A percentile compares a stretch with the other conserved stretches of the same genome.
phyloP scores from a whole-genome alignment of 108 stramenopile genomes.

The Parmales sp. region DNA sequence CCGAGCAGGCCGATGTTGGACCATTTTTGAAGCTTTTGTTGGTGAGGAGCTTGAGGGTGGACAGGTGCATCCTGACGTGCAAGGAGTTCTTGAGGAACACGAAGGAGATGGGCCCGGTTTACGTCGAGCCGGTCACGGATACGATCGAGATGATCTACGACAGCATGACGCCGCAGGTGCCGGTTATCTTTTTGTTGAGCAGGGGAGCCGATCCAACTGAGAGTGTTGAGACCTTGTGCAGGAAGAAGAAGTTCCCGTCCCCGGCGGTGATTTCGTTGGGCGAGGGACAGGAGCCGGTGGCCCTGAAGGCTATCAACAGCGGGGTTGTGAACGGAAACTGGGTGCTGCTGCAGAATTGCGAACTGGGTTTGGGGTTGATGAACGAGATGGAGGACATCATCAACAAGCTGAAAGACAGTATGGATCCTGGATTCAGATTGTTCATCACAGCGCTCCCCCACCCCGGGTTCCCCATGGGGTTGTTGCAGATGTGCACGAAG shows the following conservation, averaged over 20 bases:
- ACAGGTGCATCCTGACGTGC: conserved; percentile 72
- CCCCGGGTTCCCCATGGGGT: conserved; percentile 71
- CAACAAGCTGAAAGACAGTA: conserved; percentile 46
- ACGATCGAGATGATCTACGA: conserved; percentile 77
- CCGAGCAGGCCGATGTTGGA: conserved; percentile 53
- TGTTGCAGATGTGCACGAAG: conserved; percentile 87
- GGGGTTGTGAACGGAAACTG: conserved; percentile 79
- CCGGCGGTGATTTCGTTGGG: conserved; percentile 77
- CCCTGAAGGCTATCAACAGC: conserved; percentile 70
- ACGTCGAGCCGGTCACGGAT: conserved; percentile 83
- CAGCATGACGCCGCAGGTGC: conserved; percentile 60
- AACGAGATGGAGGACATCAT: conserved; percentile 72
- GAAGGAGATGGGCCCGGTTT: conserved; percentile 67
- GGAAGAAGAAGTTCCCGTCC: conserved; percentile 73
- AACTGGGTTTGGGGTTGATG: conserved; percentile 75
- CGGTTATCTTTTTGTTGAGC: conserved; percentile 78
- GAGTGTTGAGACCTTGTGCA: conserved; percentile 62
- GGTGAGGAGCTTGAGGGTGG: conserved; percentile 71
- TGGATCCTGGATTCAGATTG: conserved; percentile 75
- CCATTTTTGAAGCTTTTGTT: conserved; percentile 70
- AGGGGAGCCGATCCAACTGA: conserved; percentile 87
- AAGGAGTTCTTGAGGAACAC: conserved; percentile 69
- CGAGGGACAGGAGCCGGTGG: conserved; percentile 86
- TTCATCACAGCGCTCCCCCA: conserved; percentile 83
- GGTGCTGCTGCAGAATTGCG: conserved; percentile 85